These are phyloP conservation scores for Fusarium sp. DNA, from an alignment of 2,329 filamentous ascomycete genomes.

Conservation along the genomic window DNA sequence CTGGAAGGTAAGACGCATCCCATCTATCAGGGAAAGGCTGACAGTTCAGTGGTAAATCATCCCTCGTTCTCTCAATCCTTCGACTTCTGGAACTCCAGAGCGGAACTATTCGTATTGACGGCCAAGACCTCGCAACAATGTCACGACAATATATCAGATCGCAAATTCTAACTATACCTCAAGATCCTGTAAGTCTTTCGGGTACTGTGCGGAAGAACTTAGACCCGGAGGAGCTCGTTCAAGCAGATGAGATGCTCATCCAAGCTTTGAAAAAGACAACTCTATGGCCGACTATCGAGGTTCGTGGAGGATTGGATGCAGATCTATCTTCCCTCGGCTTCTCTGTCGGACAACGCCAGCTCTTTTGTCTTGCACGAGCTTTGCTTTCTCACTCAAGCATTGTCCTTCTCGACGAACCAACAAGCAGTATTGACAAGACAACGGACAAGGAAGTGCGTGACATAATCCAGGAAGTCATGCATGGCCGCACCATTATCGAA, in stretches of 20 bases:
- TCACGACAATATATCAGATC: conserved; percentile 57
- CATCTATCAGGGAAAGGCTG: background rate
- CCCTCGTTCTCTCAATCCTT: conserved; percentile 59
- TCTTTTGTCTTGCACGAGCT: conserved; percentile 61
- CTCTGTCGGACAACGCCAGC: conserved; percentile 59
- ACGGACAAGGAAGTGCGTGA: conserved; percentile 45
- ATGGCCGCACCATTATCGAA: conserved; percentile 44
- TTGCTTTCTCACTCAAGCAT: conserved; percentile 50
- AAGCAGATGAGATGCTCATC: conserved; percentile 54
- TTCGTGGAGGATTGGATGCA: conserved; percentile 52
- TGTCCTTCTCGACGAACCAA: conserved; percentile 49
- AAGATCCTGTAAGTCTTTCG: conserved; percentile 59
- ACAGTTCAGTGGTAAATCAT: conserved; percentile 59
- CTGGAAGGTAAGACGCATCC: conserved; percentile 47
- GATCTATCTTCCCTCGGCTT: conserved; percentile 49
- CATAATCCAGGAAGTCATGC: conserved; percentile 37
- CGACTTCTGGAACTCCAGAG: conserved; percentile 58
- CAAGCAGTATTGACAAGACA: conserved; percentile 46
- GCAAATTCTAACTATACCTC: conserved; percentile 58
- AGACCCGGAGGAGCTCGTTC: conserved; percentile 52
- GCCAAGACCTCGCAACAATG: conserved; percentile 54
- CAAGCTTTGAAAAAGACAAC: conserved; percentile 57
- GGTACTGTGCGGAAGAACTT: conserved; percentile 61
- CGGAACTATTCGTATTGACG: conserved; percentile 56
- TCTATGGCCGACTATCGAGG: conserved; percentile 54